Base-by-base conservation (phyloP, 208 protist species). In the Angomonas ambiguus region DNA sequence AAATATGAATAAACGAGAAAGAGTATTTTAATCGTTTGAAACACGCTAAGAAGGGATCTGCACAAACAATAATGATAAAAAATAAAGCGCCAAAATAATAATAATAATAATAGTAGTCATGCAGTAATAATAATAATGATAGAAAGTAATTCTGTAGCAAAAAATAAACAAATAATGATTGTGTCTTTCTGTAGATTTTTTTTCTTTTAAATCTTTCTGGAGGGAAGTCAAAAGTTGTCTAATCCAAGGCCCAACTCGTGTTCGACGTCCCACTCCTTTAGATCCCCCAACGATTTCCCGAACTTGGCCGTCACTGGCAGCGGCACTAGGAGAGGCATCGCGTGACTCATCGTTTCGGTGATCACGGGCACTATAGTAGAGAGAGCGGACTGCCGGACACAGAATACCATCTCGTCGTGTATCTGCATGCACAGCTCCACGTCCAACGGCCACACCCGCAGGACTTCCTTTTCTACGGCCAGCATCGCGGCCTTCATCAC, bases 401-500 rank as follows among this genome's bases (percentile, higher is more conserved):
- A 56, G 30, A 59, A 31, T 1, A 42, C 63, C 4, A 63, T 18
- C 35, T 63, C 58, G 34, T 63, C 58, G 58, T 63, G 58, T 24
- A 63, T 45, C 22, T 24, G n/a, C 3, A 63, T 35, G 35, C 20
- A 31, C 61, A 97, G 69, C 30, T 79, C 85, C 3, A 85, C 18
- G 2, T 84, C 71, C 0, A 79, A 58, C 25, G 78, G 78, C 22
- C 83, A 82, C 32, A 92, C 55, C n/a, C 35, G 24, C 69, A 91
- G 89, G 13, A 82, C 74, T 35, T 77, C 65, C 38, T 74, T 66
- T 31, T 94, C 81, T 11, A 95, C 77, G 11, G 63, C 79, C 1
- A 70, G 53, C 88, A 97, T 97, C 13, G 82, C 86, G 32, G 70
- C 58, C 22, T 96, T 91, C 24, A 96, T 71, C 32, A 97, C 68